Evolutionary conservation across 805 yeast species (phyloP), one percentile per base, ranked within the genome.

Genomic region (Dipodascus geniculatus): DNA sequence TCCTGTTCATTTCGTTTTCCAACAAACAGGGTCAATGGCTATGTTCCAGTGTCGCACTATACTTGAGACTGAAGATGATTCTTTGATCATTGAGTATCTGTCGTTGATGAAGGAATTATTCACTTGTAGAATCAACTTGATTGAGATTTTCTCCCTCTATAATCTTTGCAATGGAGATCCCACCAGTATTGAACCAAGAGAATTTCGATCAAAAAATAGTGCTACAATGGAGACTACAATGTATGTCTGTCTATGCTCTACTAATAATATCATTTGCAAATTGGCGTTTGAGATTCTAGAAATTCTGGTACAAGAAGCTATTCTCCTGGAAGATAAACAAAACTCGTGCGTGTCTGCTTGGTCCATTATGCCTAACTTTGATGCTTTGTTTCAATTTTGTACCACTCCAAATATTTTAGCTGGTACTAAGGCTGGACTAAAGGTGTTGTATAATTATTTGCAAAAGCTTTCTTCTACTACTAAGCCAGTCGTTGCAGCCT

Each of bases 361-460:
- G 57, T 58, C 63, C 2, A 57, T 61, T 48, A 50, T 62, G 22
- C 60, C 58, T 14, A 76, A 77, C 54, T 51, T 64, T 2, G 70
- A 65, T 0, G 70, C 80, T 22, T 74, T 74, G 47, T 57, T 59
- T 9, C 70, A 73, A 2, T 69, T 86, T 49, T 67, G 77, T 2
- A 66, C 76, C 3, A 88, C 82, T 56, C 77, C 73, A 20, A 68
- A 71, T 22, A 76, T 81, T 1, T 77, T 83, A 44, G 80, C 86
- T 0, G 90, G 93, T 23, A 75, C 82, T 22, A 81, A 83, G 28
- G 88, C 95, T 0, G 73, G 84, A 35, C 89, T 85, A 61, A 84
- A 85, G 63, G 76, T 80, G 55, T 67, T 85, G 52, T 74, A 86
- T 63, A 75, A 65, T 55, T 58, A 61, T 44, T 60, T 71, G 50